phyloP scores from a whole-genome alignment of 495 filamentous ascomycete species.

The Lasiosphaeris hirsuta region DNA sequence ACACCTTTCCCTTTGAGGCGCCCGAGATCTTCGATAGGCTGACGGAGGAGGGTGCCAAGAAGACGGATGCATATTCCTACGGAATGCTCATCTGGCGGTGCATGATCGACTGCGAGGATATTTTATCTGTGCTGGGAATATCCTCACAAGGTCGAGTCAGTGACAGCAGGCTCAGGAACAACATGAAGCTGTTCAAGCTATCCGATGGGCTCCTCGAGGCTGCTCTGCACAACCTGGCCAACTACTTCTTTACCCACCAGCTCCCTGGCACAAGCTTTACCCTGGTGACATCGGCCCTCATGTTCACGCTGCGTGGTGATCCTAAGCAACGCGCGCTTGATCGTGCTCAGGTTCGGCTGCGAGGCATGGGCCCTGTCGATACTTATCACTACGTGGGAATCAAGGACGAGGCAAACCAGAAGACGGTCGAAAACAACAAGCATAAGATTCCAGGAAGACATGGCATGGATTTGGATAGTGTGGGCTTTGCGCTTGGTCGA shows the following conservation, averaged over 20 bases:
- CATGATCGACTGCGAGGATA: conserved; percentile 11
- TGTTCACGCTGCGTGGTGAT: conserved; percentile 10
- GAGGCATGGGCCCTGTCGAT: conserved; percentile 8
- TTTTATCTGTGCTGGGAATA: not conserved
- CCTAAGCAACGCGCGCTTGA: conserved; percentile 12
- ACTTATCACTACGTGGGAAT: conserved; percentile 6
- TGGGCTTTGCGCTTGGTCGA: conserved; percentile 8
- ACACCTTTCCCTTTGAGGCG: conserved; percentile 14
- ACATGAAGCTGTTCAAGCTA: conserved; percentile 4
- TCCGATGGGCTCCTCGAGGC: conserved; percentile 13
- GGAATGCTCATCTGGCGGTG: conserved; percentile 15
- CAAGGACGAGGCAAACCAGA: conserved; percentile 14
- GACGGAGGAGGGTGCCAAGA: not conserved
- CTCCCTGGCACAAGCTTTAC: conserved; percentile 7
- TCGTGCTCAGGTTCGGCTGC: conserved; percentile 13
- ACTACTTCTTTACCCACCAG: not conserved
- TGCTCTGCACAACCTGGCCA: conserved; percentile 5
- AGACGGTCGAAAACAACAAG: not conserved
- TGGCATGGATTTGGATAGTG: conserved; percentile 9
- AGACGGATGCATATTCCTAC: conserved; percentile 12
- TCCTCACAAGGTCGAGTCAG: not conserved
- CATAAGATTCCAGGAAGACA: not conserved
- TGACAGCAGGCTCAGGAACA: not conserved
- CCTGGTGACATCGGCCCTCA: conserved; percentile 7
- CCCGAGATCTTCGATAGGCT: conserved; percentile 2